phyloP scores from a whole-genome alignment of 148 eudicot genomes.

The Suaeda aralocaspica region DNA sequence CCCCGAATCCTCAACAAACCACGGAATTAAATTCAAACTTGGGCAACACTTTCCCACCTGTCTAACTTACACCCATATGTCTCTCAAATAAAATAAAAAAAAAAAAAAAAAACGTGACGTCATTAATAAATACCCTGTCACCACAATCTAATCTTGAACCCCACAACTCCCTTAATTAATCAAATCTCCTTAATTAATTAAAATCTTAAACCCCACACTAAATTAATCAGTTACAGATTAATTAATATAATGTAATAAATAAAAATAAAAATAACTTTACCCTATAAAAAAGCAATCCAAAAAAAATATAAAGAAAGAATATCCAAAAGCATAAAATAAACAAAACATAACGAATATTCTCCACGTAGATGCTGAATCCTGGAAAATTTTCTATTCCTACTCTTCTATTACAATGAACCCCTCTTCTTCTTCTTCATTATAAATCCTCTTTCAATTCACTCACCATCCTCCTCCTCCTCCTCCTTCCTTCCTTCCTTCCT shows the following conservation, averaged over 20 bases:
- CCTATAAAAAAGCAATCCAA: not conserved
- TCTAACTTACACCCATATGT: slow-evolving; percentile 5
- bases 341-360: not conserved
- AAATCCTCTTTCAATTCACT: not conserved
- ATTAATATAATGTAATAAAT: too few relatives aligned
- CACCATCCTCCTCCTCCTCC: not conserved
- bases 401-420: too few relatives aligned
- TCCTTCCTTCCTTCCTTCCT: not conserved
- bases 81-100: too few relatives aligned
- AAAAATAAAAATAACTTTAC: not conserved
- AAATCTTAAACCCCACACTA: too few relatives aligned
- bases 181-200: not conserved
- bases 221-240: too few relatives aligned
- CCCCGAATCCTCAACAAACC: not conserved
- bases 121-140: not conserved
- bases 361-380: not conserved
- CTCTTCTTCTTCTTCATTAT: not conserved
- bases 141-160: not conserved
- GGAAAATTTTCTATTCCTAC: not conserved
- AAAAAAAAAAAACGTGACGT: too few relatives aligned
- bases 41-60: slow-evolving; percentile 19
- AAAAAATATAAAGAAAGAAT: not conserved
- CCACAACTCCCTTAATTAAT: not conserved
- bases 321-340: slow-evolving; percentile 22
- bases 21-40: slow-evolving; percentile 10